Percentiles rank a stretch among this genome's conserved stretches.
These are phyloP conservation scores for Ustilaginoidea virens DNA, from an alignment of 2,329 filamentous ascomycete species.

Conservation along the genomic window DNA sequence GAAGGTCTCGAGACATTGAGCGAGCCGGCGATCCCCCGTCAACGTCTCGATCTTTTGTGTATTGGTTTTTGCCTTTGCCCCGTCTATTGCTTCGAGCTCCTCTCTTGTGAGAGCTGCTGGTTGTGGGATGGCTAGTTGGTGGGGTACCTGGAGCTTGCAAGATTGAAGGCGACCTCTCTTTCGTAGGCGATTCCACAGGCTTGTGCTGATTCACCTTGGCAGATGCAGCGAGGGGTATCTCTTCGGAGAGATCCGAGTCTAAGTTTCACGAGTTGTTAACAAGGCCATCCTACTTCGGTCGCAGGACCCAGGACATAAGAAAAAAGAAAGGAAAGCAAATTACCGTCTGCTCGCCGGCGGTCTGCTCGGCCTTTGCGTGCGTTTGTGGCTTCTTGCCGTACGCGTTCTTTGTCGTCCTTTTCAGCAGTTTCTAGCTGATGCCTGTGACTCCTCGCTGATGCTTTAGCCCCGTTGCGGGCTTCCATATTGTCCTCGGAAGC, in stretches of 20 bases:
- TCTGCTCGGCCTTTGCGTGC: conserved; percentile 74
- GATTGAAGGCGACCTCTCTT: conserved; percentile 14
- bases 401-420: conserved; percentile 59
- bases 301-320: background rate
- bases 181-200: conserved; percentile 13
- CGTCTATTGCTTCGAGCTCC: conserved; percentile 47
- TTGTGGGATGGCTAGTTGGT: conserved; percentile 27
- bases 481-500: conserved; percentile 59
- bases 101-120: conserved; percentile 39
- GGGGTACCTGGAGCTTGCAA: conserved; percentile 23
- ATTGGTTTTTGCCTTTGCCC: conserved; percentile 64
- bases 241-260: conserved; percentile 63
- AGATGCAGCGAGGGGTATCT: conserved; percentile 37
- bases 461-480: conserved; percentile 39
- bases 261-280: background rate
- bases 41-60: conserved; percentile 58
- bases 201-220: conserved; percentile 14
- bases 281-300: too few relatives aligned
- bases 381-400: conserved; percentile 57
- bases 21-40: conserved; percentile 42
- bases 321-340: conserved; percentile 1
- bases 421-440: conserved; percentile 48
- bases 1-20: conserved; percentile 35
- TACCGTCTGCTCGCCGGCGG: conserved; percentile 68
- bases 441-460: conserved; percentile 42